These are phyloP conservation scores for Endocarpon pusillum DNA, from an alignment of 495 filamentous ascomycete genomes.

Conservation along the genomic window DNA sequence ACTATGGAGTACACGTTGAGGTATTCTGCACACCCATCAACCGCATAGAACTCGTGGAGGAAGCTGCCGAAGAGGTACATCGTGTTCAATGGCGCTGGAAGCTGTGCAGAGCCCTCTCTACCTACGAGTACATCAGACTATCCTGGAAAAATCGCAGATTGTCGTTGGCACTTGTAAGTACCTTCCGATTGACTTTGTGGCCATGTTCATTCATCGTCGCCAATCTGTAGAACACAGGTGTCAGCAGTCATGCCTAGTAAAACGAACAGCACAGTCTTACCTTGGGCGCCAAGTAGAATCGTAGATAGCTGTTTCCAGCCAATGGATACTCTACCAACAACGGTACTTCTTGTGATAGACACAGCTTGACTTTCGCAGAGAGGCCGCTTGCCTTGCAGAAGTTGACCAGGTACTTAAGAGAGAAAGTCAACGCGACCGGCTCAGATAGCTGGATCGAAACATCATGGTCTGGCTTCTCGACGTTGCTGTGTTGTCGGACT, in stretches of 20 bases:
- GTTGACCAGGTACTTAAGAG: constrained; percentile 97
- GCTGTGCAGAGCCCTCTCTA: too few relatives aligned
- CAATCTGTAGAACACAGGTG: constrained; percentile 39
- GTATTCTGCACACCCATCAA: too few relatives aligned
- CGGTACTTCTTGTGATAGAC: constrained; percentile 89
- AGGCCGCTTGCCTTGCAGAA: constrained; percentile 95
- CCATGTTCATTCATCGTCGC: constrained; percentile 77
- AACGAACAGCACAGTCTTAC: constrained; percentile 24
- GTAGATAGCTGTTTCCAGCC: constrained; percentile 65
- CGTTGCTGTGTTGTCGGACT: constrained; percentile 71
- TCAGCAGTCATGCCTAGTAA: constrained; percentile 8
- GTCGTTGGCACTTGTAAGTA: too few relatives aligned
- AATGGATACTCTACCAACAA: constrained; percentile 85
- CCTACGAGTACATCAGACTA: too few relatives aligned
- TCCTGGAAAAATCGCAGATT: too few relatives aligned
- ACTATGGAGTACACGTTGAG: too few relatives aligned
- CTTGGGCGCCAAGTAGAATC: constrained; percentile 98
- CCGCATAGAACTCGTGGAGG: too few relatives aligned
- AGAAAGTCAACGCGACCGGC: constrained; percentile 91
- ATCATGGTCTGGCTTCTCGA: constrained; percentile 77
- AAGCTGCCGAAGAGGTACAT: too few relatives aligned
- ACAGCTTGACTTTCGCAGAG: constrained; percentile 68
- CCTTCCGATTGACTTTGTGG: too few relatives aligned
- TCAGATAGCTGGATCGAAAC: constrained; percentile 82
- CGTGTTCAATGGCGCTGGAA: too few relatives aligned